Base-by-base conservation (phyloP, 1,139 yeast genomes). In the Pichia sp. region DNA sequence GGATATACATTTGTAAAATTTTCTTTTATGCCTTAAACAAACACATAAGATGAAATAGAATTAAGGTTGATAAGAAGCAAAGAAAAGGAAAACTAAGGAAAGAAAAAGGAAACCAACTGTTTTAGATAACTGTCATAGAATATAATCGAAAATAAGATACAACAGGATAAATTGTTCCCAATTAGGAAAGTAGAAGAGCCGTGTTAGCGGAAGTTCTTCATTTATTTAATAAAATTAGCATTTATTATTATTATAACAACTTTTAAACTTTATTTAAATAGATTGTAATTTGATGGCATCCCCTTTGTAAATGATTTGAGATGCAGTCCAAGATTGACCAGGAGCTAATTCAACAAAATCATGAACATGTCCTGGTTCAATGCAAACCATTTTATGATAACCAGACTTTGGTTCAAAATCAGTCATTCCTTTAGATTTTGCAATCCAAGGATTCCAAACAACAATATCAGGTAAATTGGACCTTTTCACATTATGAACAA, bases 371-470 rank as follows among this genome's bases (percentile, higher is more conserved):
- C 98, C 98, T 3, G 96, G 94, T 65, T 92, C 98, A 45, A 92
- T 77, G 67, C 98, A 92, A 49, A 92, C 76, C 97, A 92, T 90
- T 41, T 81, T 71, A 55, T 80, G 73, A 69, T 73, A 92, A 4
- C 96, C 97, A 43, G 68, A 63, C 61, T 86, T 87, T 43, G 98
- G 98, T 56, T 73, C 75, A 61, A 90, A 92, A 65, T 92, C 98
- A 32, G 71, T 81, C 90, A 92, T 85, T 1, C 83, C 82, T 28
- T 68, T 71, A 24, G 94, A 78, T 63, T 85, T 86, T 44, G 82
- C 76, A 55, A 76, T 71, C 98, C 97, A 92, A 26, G 98, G 98
- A 64, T 92, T 92, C 98, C 98, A 92, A 44, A 92, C 97, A 41
- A 92, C 97, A 24, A 87, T 77, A 61, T 92, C 97, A 3, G 85